Evolutionary conservation across 2,329 filamentous ascomycete species (phyloP).

Genomic region (Blastomyces percursus): DNA sequence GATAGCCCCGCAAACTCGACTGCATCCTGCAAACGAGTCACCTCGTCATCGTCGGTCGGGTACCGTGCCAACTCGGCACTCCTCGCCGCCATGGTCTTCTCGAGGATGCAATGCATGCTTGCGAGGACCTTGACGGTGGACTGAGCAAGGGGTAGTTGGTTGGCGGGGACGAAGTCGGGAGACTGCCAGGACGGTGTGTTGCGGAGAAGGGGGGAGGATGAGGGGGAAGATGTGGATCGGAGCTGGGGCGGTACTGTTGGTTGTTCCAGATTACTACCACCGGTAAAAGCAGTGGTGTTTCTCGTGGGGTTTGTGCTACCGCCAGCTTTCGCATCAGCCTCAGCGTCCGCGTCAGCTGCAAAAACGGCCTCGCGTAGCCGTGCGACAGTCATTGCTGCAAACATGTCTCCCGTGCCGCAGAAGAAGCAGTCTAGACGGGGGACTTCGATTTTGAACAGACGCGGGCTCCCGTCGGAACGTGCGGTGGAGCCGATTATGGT

Average conservation of each 20-base stretch:
- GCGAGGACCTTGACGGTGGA: slow-evolving; percentile 80
- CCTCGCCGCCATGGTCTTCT: slow-evolving; percentile 55
- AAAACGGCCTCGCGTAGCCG: slow-evolving; percentile 73
- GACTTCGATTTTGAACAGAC: slow-evolving; percentile 81
- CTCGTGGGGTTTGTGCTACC: neutral
- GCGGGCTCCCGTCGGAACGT: slow-evolving; percentile 50
- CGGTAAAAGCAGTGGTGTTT: slow-evolving; percentile 2
- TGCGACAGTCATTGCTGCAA: slow-evolving; percentile 79
- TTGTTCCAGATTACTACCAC: neutral
- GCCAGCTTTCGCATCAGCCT: neutral
- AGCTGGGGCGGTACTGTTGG: neutral
- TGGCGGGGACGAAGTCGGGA: slow-evolving; percentile 55
- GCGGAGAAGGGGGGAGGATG: slow-evolving; percentile 37
- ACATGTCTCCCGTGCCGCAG: slow-evolving; percentile 96
- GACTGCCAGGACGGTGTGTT: slow-evolving; percentile 60
- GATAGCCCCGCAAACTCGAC: slow-evolving; percentile 8
- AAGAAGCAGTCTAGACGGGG: slow-evolving; percentile 88
- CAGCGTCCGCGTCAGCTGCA: slow-evolving; percentile 25
- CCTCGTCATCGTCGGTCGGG: slow-evolving; percentile 16
- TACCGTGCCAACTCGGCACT: slow-evolving; percentile 48
- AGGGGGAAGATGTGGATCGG: slow-evolving; percentile 14
- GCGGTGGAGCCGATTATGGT: slow-evolving; percentile 69
- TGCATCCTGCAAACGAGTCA: slow-evolving; percentile 5
- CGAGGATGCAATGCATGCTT: slow-evolving; percentile 80
- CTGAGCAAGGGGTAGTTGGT: slow-evolving; percentile 68